Conservation (phyloP, 345 rosid species). For the Populus deltoides region DNA sequence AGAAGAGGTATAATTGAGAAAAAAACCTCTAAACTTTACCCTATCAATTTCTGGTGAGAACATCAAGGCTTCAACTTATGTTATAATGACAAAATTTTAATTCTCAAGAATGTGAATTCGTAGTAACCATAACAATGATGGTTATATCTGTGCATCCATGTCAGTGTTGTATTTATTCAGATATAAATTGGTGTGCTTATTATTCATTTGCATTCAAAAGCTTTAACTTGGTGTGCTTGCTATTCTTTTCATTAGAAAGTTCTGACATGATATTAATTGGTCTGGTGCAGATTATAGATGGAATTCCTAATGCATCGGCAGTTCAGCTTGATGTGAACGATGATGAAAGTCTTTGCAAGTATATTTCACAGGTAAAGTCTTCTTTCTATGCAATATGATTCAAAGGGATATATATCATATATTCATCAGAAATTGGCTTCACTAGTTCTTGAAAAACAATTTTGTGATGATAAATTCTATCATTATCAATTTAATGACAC, state of each 20-base stretch:
- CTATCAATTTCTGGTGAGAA: neutral
- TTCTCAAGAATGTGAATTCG: neutral
- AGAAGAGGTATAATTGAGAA: constrained; percentile 51
- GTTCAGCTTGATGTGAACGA: constrained; percentile 73
- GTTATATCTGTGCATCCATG: neutral
- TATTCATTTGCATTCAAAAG: neutral
- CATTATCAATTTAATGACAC: neutral
- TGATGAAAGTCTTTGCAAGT: constrained; percentile 55
- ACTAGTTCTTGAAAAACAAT: neutral
- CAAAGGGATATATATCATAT: too few relatives aligned
- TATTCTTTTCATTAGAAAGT: neutral
- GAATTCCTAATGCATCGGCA: constrained; percentile 69
- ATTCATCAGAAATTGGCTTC: neutral
- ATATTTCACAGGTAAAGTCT: constrained; percentile 64
- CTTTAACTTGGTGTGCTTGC: neutral
- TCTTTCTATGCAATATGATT: neutral
- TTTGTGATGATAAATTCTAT: neutral
- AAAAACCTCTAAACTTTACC: neutral
- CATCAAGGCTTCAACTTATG: neutral
- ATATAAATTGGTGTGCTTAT: neutral
- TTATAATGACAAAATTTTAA: neutral
- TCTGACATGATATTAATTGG: constrained; percentile 10
- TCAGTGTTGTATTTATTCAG: neutral
- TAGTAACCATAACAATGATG: neutral
- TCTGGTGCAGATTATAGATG: constrained; percentile 59